These are phyloP conservation scores for Elongisporangium prolatum DNA, from an alignment of 352 stramenopile genomes.

Conservation along the genomic window DNA sequence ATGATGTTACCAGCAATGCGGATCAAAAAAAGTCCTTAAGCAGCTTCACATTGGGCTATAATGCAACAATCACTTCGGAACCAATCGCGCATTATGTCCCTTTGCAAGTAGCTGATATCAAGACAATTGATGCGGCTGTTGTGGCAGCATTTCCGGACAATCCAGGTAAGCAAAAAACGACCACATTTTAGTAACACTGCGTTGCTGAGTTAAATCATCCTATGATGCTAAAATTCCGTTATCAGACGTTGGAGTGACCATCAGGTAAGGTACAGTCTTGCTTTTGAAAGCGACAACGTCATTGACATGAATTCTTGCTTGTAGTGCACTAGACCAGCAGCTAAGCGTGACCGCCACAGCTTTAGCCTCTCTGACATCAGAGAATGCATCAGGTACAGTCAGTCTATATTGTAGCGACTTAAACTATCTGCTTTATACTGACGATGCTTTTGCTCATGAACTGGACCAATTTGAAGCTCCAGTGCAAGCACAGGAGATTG, in stretches of 20 bases:
- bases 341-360: conserved; percentile 5
- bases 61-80: not conserved
- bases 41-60: conserved; percentile 20
- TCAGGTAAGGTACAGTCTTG: conserved; percentile 14
- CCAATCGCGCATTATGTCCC: not conserved
- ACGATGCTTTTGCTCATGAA: not conserved
- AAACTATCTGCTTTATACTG: not conserved
- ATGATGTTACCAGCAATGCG: not conserved
- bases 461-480: conserved; percentile 4
- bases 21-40: conserved; percentile 15
- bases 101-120: not conserved
- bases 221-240: not conserved
- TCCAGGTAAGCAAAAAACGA: not conserved
- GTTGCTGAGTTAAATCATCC: not conserved
- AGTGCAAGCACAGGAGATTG: conserved; percentile 34
- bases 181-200: not conserved
- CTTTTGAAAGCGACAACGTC: not conserved
- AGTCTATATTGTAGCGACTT: too few species aligned
- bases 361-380: conserved; percentile 4
- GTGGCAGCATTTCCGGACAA: conserved; percentile 1
- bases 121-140: not conserved
- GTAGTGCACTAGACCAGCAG: conserved; percentile 7
- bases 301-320: not conserved
- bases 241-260: conserved; percentile 9
- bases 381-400: not conserved